Conservation (phyloP, 2,329 filamentous ascomycete genomes). For the Cercospora sojina region DNA sequence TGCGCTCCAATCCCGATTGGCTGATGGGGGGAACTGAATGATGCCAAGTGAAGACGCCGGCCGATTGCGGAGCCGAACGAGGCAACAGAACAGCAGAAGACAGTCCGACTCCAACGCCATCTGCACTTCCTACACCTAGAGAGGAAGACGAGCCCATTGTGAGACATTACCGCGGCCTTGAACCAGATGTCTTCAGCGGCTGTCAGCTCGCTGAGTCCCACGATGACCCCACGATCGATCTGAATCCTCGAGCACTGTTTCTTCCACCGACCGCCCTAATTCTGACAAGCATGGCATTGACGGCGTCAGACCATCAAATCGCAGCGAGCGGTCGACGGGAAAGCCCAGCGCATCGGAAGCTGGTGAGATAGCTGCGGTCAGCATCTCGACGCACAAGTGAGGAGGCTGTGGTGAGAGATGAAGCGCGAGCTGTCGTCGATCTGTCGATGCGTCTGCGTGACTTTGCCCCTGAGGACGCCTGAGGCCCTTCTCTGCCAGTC, state of each 20-base stretch:
- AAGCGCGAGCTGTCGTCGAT: not conserved
- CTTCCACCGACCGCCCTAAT: not conserved
- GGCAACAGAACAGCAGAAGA: not conserved
- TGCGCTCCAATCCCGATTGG: not conserved
- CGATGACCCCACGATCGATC: not conserved
- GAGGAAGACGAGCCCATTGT: not conserved
- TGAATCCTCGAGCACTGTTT: not conserved
- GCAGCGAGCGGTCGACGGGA: not conserved
- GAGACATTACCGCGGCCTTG: not conserved
- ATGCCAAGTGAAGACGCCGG: not conserved
- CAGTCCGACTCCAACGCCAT: not conserved
- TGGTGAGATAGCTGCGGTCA: not conserved
- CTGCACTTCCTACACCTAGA: not conserved
- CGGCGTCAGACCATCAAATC: not conserved
- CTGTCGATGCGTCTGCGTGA: not conserved
- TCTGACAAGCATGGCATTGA: not conserved
- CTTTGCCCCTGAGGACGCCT: not conserved
- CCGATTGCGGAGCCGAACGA: not conserved
- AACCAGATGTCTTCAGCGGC: not conserved
- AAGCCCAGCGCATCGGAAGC: not conserved
- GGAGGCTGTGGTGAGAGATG: not conserved
- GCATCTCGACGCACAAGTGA: not conserved
- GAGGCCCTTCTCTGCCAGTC: not conserved
- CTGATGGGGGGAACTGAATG: not conserved
- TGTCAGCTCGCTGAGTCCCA: not conserved